Percentiles rank a stretch among this genome's conserved stretches.
These are phyloP conservation scores for Miscanthus lutarioriparius DNA, from an alignment of 176 grass and related monocot genomes.

Conservation along the genomic window DNA sequence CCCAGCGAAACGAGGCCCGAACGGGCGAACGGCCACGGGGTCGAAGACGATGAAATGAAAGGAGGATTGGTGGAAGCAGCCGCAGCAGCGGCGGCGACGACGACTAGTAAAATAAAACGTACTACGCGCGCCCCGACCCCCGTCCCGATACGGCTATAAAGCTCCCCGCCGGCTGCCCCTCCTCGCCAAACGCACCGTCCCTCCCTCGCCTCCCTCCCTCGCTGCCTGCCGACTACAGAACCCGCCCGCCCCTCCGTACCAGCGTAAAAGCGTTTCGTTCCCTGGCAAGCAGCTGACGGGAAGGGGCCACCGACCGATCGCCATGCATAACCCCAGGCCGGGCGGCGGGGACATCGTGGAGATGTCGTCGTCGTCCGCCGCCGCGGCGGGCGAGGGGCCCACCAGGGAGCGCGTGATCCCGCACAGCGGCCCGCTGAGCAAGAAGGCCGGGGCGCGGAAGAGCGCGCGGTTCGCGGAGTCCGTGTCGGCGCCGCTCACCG, in stretches of 20 bases:
- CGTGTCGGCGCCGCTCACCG: conserved; percentile 38
- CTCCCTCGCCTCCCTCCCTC: not conserved
- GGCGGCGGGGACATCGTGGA: not conserved
- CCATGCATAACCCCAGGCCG: not conserved
- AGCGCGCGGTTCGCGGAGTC: conserved; percentile 78
- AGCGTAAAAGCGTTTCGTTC: not conserved
- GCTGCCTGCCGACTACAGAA: not conserved
- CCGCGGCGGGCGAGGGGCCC: not conserved
- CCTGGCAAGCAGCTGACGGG: not conserved
- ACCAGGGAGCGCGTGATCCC: conserved; percentile 45
- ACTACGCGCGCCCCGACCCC: not conserved
- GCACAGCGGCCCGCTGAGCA: conserved; percentile 75
- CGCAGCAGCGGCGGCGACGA: not conserved
- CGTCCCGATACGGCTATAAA: not conserved
- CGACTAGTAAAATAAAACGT: conserved; percentile 10
- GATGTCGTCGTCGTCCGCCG: not conserved
- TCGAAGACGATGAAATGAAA: too few relatives aligned
- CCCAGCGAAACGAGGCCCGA: too few relatives aligned
- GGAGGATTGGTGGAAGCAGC: too few relatives aligned
- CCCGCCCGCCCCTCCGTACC: too few relatives aligned
- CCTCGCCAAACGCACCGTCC: conserved; percentile 15
- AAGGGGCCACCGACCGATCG: not conserved
- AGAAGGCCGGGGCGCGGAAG: conserved; percentile 51
- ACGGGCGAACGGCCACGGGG: too few relatives aligned
- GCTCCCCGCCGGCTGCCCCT: not conserved